Evolutionary conservation across 2,329 filamentous ascomycete species (phyloP).

Genomic region (Albophoma yamanashiensis): DNA sequence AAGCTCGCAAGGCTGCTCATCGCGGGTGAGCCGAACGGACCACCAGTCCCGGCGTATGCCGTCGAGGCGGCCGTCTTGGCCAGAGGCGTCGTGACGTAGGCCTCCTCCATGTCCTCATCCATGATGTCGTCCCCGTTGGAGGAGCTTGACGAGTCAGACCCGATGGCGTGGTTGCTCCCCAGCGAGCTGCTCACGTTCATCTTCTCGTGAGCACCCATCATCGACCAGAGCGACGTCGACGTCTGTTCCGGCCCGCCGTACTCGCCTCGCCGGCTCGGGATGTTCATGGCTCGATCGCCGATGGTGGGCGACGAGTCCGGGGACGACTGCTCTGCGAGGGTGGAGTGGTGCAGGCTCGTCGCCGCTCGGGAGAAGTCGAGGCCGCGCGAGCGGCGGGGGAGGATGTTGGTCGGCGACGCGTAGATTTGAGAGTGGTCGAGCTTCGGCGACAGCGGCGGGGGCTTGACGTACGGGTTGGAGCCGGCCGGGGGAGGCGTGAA

Average conservation of each 20-base stretch:
- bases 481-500: conserved; percentile 23
- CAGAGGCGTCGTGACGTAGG: conserved; percentile 76
- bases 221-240: conserved; percentile 61
- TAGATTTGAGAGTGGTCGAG: conserved; percentile 78
- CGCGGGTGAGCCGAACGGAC: conserved; percentile 59
- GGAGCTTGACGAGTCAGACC: conserved; percentile 67
- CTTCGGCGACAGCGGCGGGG: conserved; percentile 72
- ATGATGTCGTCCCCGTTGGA: conserved; percentile 60
- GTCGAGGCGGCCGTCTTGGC: conserved; percentile 46
- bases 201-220: conserved; percentile 58
- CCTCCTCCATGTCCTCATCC: conserved; percentile 69
- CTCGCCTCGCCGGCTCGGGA: conserved; percentile 42
- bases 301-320: conserved; percentile 87
- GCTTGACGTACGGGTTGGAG: conserved; percentile 32
- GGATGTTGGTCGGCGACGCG: conserved; percentile 75
- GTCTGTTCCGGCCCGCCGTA: conserved; percentile 49
- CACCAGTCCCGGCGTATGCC: conserved; percentile 36
- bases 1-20: conserved; percentile 74
- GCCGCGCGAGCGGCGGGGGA: conserved; percentile 80
- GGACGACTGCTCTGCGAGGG: conserved; percentile 75
- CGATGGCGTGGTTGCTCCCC: conserved; percentile 62
- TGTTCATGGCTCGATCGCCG: conserved; percentile 54
- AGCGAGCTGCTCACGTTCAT: conserved; percentile 65
- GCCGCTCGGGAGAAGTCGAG: conserved; percentile 89
- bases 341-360: conserved; percentile 92